phyloP scores from a whole-genome alignment of 306 rosid species.

The Betula pendula region DNA sequence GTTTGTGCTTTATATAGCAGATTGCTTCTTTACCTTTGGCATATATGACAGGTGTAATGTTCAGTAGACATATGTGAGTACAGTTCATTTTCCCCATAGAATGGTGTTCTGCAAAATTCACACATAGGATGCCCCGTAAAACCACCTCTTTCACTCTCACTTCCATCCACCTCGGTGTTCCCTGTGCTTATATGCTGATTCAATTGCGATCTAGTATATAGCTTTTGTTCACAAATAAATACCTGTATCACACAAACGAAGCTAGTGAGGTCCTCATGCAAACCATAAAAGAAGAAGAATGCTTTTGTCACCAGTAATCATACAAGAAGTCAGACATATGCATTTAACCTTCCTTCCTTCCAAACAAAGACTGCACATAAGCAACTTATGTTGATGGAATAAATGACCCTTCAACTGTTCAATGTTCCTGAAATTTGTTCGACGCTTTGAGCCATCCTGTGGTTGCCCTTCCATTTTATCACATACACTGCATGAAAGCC shows the following conservation, averaged over 20 bases:
- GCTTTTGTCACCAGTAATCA: conserved; percentile 17
- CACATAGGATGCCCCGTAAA: conserved; percentile 95
- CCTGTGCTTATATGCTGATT: conserved; percentile 81
- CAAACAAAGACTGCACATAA: conserved; percentile 85
- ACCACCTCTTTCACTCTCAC: conserved; percentile 97
- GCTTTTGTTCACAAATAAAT: conserved; percentile 93
- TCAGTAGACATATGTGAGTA: conserved; percentile 92
- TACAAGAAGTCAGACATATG: background rate
- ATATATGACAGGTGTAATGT: conserved; percentile 91
- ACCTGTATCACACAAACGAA: conserved; percentile 47
- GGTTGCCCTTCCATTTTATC: conserved; percentile 82
- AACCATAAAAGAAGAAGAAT: conserved; percentile 16
- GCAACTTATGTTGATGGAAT: conserved; percentile 72
- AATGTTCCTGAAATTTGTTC: conserved; percentile 64
- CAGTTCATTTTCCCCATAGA: conserved; percentile 90
- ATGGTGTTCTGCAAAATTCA: conserved; percentile 82
- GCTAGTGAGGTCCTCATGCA: conserved; percentile 4
- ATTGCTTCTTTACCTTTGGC: conserved; percentile 66
- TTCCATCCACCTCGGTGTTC: conserved; percentile 94
- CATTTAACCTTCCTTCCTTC: conserved; percentile 86
- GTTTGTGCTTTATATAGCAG: background rate
- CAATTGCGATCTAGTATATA: conserved; percentile 77
- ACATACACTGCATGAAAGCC: conserved; percentile 78
- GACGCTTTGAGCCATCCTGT: conserved; percentile 60
- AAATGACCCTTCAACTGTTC: conserved; percentile 91